Percentiles rank a stretch among this genome's conserved stretches.
phyloP scores from a whole-genome alignment of 352 stramenopile genomes.

The Globisporangium emineosum region DNA sequence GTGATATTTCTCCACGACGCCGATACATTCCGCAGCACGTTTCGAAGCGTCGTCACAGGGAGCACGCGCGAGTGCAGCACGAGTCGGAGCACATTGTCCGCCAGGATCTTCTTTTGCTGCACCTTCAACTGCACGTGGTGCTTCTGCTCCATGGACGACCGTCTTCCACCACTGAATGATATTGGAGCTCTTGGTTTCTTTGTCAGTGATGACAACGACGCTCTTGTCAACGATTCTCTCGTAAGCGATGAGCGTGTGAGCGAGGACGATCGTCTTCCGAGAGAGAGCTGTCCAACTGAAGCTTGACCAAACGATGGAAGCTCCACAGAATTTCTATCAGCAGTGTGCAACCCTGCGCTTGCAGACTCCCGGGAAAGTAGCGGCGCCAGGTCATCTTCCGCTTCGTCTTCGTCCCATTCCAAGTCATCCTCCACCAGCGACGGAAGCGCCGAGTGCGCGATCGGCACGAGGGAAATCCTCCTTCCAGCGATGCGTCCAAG shows the following conservation, averaged over 20 bases:
- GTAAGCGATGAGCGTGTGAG: background rate
- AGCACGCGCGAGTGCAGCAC: constrained; percentile 45
- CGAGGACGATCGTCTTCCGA: constrained; percentile 5
- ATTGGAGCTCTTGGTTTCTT: background rate
- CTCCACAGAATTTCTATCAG: background rate
- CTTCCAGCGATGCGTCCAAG: constrained; percentile 49
- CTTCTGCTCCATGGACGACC: constrained; percentile 1
- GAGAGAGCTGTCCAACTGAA: constrained; percentile 1
- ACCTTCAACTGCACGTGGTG: constrained; percentile 3
- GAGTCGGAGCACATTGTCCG: constrained; percentile 38
- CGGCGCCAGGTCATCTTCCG: constrained; percentile 23
- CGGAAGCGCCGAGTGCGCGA: constrained; percentile 28
- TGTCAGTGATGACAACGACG: background rate
- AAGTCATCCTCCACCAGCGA: constrained; percentile 40
- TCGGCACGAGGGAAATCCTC: constrained; percentile 43
- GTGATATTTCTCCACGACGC: constrained; percentile 40
- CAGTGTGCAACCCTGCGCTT: background rate
- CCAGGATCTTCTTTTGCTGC: constrained; percentile 25
- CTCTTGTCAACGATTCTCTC: background rate
- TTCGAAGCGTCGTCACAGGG: constrained; percentile 27
- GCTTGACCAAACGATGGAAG: background rate
- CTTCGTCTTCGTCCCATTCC: constrained; percentile 49
- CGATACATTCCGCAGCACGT: constrained; percentile 38
- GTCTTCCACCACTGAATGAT: background rate
- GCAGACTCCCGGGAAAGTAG: background rate